These are phyloP conservation scores for Combretum micranthum DNA, from an alignment of 345 rosid genomes.

Conservation along the genomic window DNA sequence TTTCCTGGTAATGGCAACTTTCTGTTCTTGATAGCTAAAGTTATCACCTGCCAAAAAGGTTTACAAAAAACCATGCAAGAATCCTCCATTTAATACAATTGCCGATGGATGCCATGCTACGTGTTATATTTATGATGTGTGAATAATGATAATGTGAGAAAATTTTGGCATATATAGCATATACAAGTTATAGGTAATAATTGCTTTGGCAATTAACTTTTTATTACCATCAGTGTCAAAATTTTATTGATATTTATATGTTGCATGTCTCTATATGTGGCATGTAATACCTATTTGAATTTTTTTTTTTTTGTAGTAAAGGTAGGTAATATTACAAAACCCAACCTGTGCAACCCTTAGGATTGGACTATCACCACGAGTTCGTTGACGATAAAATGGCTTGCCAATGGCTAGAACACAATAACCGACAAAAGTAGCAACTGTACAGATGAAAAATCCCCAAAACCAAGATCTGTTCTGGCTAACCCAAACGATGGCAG, in stretches of 20 bases:
- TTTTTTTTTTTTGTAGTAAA: no score
- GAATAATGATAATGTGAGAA: no score
- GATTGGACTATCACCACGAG: slow-evolving; percentile 27
- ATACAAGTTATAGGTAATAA: no score
- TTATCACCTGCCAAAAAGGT: slow-evolving; percentile 24
- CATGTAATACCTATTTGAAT: no score
- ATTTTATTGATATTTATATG: no score
- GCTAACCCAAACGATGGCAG: slow-evolving; percentile 36
- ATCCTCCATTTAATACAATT: neutral
- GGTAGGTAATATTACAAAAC: no score
- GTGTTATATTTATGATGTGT: no score
- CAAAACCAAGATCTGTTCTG: slow-evolving; percentile 28
- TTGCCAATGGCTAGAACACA: slow-evolving; percentile 32
- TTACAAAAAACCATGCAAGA: neutral
- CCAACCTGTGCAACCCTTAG: slow-evolving; percentile 28
- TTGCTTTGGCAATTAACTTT: no score
- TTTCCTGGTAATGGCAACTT: slow-evolving; percentile 27
- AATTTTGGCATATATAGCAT: no score
- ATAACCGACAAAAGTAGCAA: slow-evolving; percentile 24
- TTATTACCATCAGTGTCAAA: no score
- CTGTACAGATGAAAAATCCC: slow-evolving; percentile 37
- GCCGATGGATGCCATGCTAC: no score
- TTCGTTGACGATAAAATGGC: slow-evolving; percentile 30
- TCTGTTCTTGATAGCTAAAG: slow-evolving; percentile 31
- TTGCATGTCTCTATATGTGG: no score